Conservation (phyloP, 805 yeast genomes). For the Cyberlindnera lachancei region DNA sequence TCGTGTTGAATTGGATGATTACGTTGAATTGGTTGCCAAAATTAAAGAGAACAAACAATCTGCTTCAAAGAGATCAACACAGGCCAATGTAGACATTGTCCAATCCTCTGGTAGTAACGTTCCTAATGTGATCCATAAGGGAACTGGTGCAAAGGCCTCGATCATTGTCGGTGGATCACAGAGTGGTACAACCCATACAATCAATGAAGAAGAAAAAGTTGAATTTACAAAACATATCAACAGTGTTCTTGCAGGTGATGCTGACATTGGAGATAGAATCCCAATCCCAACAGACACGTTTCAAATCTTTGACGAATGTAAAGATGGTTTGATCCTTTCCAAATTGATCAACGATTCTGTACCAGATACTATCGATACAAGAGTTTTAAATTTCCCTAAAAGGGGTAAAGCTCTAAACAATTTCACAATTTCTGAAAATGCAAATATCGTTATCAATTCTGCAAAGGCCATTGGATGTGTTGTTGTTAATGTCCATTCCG, state of each 20-base stretch:
- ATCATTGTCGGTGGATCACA: constrained; percentile 80
- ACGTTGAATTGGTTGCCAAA: constrained; percentile 76
- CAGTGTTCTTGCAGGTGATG: constrained; percentile 82
- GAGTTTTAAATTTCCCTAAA: constrained; percentile 88
- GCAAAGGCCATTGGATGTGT: constrained; percentile 99
- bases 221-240: constrained; percentile 97
- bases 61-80: constrained; percentile 24
- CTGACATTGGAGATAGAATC: constrained; percentile 72
- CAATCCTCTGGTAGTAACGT: constrained; percentile 28
- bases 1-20: constrained; percentile 93
- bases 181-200: constrained; percentile 93
- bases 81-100: no score
- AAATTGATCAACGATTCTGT: constrained; percentile 95
- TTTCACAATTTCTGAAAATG: constrained; percentile 94
- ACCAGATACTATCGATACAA: constrained; percentile 96
- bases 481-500: constrained; percentile 95
- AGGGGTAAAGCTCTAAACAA: constrained; percentile 76
- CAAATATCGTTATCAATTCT: constrained; percentile 94
- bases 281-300: constrained; percentile 93
- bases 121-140: constrained; percentile 44
- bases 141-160: constrained; percentile 55
- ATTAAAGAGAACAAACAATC: constrained; percentile 47
- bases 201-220: constrained; percentile 92
- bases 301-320: constrained; percentile 93
- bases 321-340: constrained; percentile 89